phyloP scores from a whole-genome alignment of 129 eudicot genomes.

The Glebionis coronaria region DNA sequence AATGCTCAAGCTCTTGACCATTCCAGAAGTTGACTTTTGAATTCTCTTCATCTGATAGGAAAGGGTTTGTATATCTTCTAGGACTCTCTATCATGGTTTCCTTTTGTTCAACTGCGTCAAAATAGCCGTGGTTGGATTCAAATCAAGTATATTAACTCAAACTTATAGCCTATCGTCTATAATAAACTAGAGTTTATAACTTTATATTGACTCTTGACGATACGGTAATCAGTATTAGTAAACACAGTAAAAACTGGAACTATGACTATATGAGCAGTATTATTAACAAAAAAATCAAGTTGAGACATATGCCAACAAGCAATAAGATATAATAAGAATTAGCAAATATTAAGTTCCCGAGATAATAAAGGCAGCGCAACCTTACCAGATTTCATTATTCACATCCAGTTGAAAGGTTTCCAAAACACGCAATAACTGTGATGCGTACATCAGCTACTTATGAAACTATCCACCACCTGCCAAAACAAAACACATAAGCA shows the following conservation, averaged over 20 bases:
- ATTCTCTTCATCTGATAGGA: slow-evolving; percentile 35
- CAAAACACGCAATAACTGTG: slow-evolving; percentile 47
- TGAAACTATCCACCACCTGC: slow-evolving; percentile 17
- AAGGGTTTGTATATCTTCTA: slow-evolving; percentile 29
- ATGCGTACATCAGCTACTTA: slow-evolving; percentile 44
- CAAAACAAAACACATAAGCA: slow-evolving; percentile 13
- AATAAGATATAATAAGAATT: neutral
- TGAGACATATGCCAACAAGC: neutral
- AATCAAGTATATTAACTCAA: slow-evolving; percentile 24
- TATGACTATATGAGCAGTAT: slow-evolving; percentile 1
- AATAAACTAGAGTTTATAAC: neutral
- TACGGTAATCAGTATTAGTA: slow-evolving; percentile 1
- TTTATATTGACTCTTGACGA: slow-evolving; percentile 4
- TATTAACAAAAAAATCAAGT: too few relatives aligned
- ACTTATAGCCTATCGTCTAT: slow-evolving; percentile 4
- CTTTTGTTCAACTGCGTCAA: slow-evolving; percentile 43
- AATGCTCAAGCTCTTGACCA: slow-evolving; percentile 29
- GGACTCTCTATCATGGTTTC: slow-evolving; percentile 45
- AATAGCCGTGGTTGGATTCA: slow-evolving; percentile 38
- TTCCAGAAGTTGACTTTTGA: slow-evolving; percentile 33
- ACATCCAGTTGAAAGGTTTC: slow-evolving; percentile 37
- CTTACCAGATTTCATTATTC: slow-evolving; percentile 45
- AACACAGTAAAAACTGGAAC: slow-evolving; percentile 9
- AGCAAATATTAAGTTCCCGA: neutral
- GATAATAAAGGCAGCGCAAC: slow-evolving; percentile 10